These are phyloP conservation scores for Thuja plicata DNA, from an alignment of 83 land plant species.

Conservation along the genomic window DNA sequence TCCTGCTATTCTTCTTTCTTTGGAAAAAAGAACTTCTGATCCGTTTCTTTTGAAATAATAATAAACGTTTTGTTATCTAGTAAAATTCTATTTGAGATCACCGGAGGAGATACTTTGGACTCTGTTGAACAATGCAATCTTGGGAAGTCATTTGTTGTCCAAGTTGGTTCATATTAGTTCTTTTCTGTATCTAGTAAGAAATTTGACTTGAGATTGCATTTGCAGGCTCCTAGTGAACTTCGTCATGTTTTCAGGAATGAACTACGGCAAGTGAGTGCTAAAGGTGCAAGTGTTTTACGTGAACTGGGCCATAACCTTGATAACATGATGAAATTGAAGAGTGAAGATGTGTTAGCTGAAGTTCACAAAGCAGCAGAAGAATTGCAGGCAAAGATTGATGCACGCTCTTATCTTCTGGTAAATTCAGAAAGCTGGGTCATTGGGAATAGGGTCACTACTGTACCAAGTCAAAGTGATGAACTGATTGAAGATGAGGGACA, in stretches of 20 bases:
- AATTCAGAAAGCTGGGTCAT: constrained; percentile 55
- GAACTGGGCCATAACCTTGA: constrained; percentile 50
- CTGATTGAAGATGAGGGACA: background rate
- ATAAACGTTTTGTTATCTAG: background rate
- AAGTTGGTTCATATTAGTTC: background rate
- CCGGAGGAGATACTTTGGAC: background rate
- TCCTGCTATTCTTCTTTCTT: background rate
- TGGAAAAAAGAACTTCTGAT: background rate
- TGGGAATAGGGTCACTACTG: constrained; percentile 21
- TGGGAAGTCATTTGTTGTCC: background rate
- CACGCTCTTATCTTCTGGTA: constrained; percentile 60
- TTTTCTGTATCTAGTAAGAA: background rate
- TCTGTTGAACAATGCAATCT: background rate
- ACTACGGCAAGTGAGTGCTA: constrained; percentile 45
- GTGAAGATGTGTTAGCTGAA: constrained; percentile 28
- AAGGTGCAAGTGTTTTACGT: constrained; percentile 60
- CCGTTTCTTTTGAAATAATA: background rate
- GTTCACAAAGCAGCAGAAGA: constrained; percentile 64
- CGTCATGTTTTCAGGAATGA: constrained; percentile 49
- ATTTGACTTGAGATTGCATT: background rate
- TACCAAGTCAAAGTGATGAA: background rate
- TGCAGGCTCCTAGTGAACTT: constrained; percentile 51
- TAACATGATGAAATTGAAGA: constrained; percentile 43
- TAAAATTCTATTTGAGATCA: background rate
- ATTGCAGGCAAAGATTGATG: constrained; percentile 53